Percentiles rank a stretch among this genome's conserved stretches.
Evolutionary conservation across 768 basidiomycete species (phyloP).

Genomic region (Suillus spraguei): DNA sequence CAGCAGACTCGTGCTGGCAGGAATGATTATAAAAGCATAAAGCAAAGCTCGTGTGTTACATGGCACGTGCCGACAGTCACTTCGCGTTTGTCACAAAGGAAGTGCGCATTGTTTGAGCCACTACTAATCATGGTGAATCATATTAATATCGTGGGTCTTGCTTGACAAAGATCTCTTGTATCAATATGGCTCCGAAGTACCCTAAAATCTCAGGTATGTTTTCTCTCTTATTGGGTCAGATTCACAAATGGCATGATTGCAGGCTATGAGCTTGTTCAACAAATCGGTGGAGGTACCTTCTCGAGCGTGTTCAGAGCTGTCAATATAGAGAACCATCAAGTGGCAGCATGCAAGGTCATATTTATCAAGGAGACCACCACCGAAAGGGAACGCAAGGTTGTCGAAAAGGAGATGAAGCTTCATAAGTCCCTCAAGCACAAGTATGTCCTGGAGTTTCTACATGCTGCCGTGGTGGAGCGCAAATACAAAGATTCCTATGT

Average conservation of each 20-base stretch:
- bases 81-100: slow-evolving; percentile 29
- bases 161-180: slow-evolving; percentile 9
- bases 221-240: not conserved
- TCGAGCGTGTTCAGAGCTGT: slow-evolving; percentile 88
- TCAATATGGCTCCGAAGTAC: slow-evolving; percentile 28
- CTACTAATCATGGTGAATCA: slow-evolving; percentile 15
- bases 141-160: not conserved
- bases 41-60: not conserved
- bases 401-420: slow-evolving; percentile 92
- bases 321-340: slow-evolving; percentile 60
- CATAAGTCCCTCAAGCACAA: slow-evolving; percentile 78
- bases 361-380: slow-evolving; percentile 62
- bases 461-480: slow-evolving; percentile 72
- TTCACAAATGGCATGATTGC: not conserved
- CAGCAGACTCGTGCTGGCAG: no score
- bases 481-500: slow-evolving; percentile 59
- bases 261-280: slow-evolving; percentile 74
- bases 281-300: slow-evolving; percentile 88
- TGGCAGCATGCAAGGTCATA: slow-evolving; percentile 90
- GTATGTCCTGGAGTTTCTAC: slow-evolving; percentile 84
- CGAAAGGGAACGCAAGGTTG: slow-evolving; percentile 69
- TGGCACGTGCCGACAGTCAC: slow-evolving; percentile 25
- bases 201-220: slow-evolving; percentile 33
- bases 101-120: slow-evolving; percentile 5
- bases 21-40: no score